These are phyloP conservation scores for Rhipidocladum racemiflorum DNA, from an alignment of 176 grass and related monocot species.

Conservation along the genomic window DNA sequence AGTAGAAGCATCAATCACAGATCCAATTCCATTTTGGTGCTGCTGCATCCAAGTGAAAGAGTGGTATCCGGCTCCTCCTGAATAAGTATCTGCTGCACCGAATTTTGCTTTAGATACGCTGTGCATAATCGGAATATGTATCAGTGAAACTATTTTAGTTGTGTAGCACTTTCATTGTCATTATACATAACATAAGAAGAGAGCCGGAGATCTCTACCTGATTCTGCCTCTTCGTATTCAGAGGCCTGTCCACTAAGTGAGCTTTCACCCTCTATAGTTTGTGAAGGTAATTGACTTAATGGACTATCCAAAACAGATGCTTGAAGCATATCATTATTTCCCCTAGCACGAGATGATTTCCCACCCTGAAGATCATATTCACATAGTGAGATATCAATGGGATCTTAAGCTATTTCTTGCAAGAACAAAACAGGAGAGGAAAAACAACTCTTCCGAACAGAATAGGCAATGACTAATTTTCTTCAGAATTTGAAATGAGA, in stretches of 20 bases:
- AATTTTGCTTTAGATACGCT: slow-evolving; percentile 97
- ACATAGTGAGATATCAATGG: not conserved
- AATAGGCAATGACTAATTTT: not conserved
- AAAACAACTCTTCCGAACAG: not conserved
- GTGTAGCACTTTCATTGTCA: slow-evolving; percentile 40
- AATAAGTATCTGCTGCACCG: slow-evolving; percentile 70
- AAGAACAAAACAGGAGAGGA: not conserved
- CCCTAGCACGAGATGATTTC: slow-evolving; percentile 58
- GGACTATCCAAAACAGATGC: slow-evolving; percentile 56
- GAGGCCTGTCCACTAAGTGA: slow-evolving; percentile 75
- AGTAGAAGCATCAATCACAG: slow-evolving; percentile 37
- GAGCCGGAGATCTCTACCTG: slow-evolving; percentile 47
- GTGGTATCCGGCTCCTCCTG: slow-evolving; percentile 79
- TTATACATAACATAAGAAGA: slow-evolving; percentile 26
- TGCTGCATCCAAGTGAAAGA: slow-evolving; percentile 79
- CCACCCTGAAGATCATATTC: slow-evolving; percentile 51
- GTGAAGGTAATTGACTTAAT: slow-evolving; percentile 60
- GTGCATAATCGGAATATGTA: slow-evolving; percentile 91
- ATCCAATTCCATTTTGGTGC: slow-evolving; percentile 69
- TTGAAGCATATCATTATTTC: slow-evolving; percentile 46
- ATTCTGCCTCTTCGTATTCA: slow-evolving; percentile 91
- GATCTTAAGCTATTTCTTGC: not conserved
- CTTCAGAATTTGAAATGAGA: not conserved
- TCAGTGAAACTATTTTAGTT: slow-evolving; percentile 75
- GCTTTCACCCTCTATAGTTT: slow-evolving; percentile 72